phyloP scores from a whole-genome alignment of 768 basidiomycete genomes.

The Leccinum broughii region DNA sequence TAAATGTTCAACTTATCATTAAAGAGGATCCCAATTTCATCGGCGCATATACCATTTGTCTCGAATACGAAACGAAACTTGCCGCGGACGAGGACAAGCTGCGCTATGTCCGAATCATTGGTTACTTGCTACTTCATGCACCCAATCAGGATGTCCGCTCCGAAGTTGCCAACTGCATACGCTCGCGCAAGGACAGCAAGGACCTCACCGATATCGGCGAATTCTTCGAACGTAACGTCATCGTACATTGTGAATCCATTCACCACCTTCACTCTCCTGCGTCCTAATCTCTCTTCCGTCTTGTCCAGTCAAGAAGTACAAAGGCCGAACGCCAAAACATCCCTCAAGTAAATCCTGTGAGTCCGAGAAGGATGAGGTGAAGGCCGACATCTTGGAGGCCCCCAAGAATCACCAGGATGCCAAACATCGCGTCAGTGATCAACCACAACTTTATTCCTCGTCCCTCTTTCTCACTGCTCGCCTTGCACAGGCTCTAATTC shows the following conservation, averaged over 20 bases:
- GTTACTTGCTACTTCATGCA: slow-evolving; percentile 10
- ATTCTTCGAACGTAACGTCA: slow-evolving; percentile 6
- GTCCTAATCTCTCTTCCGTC: neutral
- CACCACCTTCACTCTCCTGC: neutral
- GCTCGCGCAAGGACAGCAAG: neutral
- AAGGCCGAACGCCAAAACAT: slow-evolving; percentile 22
- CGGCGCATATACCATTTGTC: slow-evolving; percentile 3
- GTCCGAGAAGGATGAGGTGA: neutral
- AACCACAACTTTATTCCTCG: neutral
- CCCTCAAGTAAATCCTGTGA: slow-evolving; percentile 23
- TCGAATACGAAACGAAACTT: neutral
- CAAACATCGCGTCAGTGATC: slow-evolving; percentile 5
- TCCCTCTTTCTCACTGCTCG: neutral
- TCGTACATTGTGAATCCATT: slow-evolving; percentile 7
- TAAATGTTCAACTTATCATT: neutral
- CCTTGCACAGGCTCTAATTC: slow-evolving; percentile 34
- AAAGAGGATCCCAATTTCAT: neutral
- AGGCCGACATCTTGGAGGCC: neutral
- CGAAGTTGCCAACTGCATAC: slow-evolving; percentile 9
- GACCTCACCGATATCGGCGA: neutral
- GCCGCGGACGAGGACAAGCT: neutral
- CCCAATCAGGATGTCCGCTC: slow-evolving; percentile 1
- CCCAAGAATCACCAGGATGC: slow-evolving; percentile 5
- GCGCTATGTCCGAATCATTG: slow-evolving; percentile 4
- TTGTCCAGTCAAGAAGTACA: slow-evolving; percentile 15